phyloP scores from a whole-genome alignment of 805 yeast genomes.

The Yarrowia deformans region DNA sequence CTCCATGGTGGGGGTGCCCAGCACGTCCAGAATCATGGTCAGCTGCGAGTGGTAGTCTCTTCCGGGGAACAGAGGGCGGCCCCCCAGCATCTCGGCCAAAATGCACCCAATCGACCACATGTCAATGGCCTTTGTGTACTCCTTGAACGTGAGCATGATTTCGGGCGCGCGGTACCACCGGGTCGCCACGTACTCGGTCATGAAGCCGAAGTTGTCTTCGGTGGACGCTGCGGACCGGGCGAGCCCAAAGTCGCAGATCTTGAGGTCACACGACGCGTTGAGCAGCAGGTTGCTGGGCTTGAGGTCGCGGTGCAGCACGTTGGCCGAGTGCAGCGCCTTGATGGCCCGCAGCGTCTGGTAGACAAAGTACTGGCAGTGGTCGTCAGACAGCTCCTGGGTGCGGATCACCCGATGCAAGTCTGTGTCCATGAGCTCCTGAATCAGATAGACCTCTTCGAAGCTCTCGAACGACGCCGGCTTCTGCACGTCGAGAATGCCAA shows the following conservation, averaged over 20 bases:
- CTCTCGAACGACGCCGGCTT: slow-evolving; percentile 76
- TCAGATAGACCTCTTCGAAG: slow-evolving; percentile 86
- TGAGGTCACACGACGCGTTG: slow-evolving; percentile 92
- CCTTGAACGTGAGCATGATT: slow-evolving; percentile 92
- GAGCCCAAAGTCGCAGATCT: slow-evolving; percentile 92
- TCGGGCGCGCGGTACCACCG: slow-evolving; percentile 99
- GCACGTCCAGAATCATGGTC: slow-evolving; percentile 78
- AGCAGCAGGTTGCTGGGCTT: slow-evolving; percentile 87
- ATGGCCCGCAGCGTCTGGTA: slow-evolving; percentile 91
- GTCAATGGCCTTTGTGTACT: slow-evolving; percentile 93
- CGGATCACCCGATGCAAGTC: slow-evolving; percentile 97
- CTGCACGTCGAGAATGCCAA: slow-evolving; percentile 87
- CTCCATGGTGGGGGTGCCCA: slow-evolving; percentile 87
- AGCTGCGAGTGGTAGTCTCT: slow-evolving; percentile 92
- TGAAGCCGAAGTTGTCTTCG: slow-evolving; percentile 74
- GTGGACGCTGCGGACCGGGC: slow-evolving; percentile 68
- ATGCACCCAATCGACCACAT: slow-evolving; percentile 98
- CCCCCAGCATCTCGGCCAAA: slow-evolving; percentile 85
- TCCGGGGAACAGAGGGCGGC: slow-evolving; percentile 91
- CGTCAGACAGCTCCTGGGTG: slow-evolving; percentile 86
- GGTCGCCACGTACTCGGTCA: slow-evolving; percentile 98
- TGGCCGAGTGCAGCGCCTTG: slow-evolving; percentile 91
- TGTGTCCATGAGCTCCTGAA: slow-evolving; percentile 91
- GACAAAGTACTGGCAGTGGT: slow-evolving; percentile 90
- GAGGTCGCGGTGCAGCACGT: slow-evolving; percentile 89